phyloP scores from a whole-genome alignment of 352 stramenopile genomes.

The Phytopythium ostracodes region DNA sequence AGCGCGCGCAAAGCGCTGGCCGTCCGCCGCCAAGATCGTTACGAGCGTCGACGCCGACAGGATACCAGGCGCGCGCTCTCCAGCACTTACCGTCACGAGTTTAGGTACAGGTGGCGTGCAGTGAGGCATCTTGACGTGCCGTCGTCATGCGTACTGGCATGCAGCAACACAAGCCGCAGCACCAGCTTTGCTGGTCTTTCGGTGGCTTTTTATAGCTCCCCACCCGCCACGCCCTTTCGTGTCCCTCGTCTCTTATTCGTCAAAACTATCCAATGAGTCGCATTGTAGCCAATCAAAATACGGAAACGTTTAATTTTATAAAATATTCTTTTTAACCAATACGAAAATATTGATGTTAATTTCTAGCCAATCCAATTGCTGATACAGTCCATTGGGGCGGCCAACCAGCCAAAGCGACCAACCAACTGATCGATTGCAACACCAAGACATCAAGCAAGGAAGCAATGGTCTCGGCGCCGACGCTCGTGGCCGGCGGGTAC shows the following conservation, averaged over 20 bases:
- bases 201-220: not conserved
- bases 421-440: not conserved
- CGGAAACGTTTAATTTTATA: not conserved
- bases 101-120: not conserved
- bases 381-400: not conserved
- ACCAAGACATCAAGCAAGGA: not conserved
- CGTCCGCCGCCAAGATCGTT: not conserved
- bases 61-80: not conserved
- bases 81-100: not conserved
- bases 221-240: not conserved
- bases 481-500: constrained; percentile 52
- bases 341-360: not conserved
- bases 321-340: not conserved
- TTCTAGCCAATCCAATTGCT: constrained; percentile 1
- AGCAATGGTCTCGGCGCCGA: constrained; percentile 11
- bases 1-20: not conserved
- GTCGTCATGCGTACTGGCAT: not conserved
- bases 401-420: constrained; percentile 7
- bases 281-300: not conserved
- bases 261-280: not conserved
- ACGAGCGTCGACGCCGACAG: constrained; percentile 5
- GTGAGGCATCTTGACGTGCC: not conserved
- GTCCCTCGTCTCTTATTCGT: not conserved
- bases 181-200: not conserved
- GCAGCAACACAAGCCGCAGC: not conserved